Percentiles rank a stretch among this genome's conserved stretches.
These are phyloP conservation scores for Tardiomyces digboiensis DNA, from an alignment of 1,139 yeast genomes.

Conservation along the genomic window DNA sequence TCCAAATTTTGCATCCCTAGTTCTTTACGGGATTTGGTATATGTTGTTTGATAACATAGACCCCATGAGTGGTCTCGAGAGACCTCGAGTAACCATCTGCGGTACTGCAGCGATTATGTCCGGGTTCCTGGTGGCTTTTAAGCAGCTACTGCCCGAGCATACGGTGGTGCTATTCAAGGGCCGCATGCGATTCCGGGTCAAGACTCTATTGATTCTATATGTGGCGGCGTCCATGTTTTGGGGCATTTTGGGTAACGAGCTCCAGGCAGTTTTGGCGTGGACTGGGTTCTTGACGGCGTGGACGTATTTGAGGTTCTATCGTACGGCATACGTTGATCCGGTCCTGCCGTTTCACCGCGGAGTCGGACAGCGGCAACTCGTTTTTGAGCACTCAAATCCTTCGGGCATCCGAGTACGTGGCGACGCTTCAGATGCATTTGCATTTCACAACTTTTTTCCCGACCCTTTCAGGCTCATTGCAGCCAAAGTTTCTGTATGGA, in stretches of 20 bases:
- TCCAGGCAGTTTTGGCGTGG: constrained; percentile 44
- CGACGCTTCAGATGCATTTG: constrained; percentile 87
- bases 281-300: constrained; percentile 63
- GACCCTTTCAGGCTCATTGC: constrained; percentile 1
- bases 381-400: constrained; percentile 7
- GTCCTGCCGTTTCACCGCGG: constrained; percentile 19
- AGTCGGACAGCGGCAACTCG: constrained; percentile 3
- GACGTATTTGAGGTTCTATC: constrained; percentile 70
- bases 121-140: constrained; percentile 77
- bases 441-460: constrained; percentile 54
- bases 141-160: constrained; percentile 86
- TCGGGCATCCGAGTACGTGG: constrained; percentile 45
- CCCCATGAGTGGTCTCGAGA: background rate
- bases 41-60: background rate
- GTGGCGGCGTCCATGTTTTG: constrained; percentile 31
- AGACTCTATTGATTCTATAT: constrained; percentile 58
- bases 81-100: constrained; percentile 31
- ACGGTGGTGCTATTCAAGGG: constrained; percentile 59
- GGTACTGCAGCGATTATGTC: constrained; percentile 68
- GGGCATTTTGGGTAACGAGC: constrained; percentile 9
- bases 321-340: constrained; percentile 31
- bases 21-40: constrained; percentile 6
- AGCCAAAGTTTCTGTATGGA: background rate
- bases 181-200: constrained; percentile 48
- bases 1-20: constrained; percentile 42